These are phyloP conservation scores for Mercurialis annua DNA, from an alignment of 345 rosid species.

Conservation along the genomic window DNA sequence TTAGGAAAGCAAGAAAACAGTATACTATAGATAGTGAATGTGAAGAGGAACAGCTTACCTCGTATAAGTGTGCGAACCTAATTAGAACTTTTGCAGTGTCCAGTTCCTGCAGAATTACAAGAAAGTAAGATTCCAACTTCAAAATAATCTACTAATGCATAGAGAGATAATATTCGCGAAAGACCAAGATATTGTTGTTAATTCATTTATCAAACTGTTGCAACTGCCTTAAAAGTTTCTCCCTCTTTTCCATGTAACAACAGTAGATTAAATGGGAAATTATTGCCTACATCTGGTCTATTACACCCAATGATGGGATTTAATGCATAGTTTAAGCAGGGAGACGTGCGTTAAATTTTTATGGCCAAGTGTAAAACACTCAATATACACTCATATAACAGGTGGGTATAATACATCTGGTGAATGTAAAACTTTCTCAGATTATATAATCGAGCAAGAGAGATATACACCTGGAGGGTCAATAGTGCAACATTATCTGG, in stretches of 20 bases:
- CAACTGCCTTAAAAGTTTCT: neutral
- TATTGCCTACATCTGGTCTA: too few relatives aligned
- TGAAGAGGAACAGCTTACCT: constrained; percentile 40
- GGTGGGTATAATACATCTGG: too few relatives aligned
- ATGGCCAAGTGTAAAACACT: too few relatives aligned
- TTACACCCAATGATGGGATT: too few relatives aligned
- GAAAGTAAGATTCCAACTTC: constrained; percentile 1
- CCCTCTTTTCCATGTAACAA: neutral
- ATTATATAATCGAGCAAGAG: neutral
- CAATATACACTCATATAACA: too few relatives aligned
- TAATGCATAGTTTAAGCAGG: too few relatives aligned
- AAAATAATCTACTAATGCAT: neutral
- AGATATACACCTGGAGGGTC: constrained; percentile 71
- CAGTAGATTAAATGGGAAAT: too few relatives aligned
- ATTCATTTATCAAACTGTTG: neutral
- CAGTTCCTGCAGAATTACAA: constrained; percentile 50
- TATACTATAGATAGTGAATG: neutral
- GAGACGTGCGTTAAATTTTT: too few relatives aligned
- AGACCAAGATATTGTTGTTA: too few relatives aligned
- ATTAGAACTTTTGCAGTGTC: constrained; percentile 67
- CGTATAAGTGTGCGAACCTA: constrained; percentile 84
- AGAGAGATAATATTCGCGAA: too few relatives aligned
- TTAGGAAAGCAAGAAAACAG: neutral
- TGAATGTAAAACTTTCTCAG: too few relatives aligned
- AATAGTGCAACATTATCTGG: constrained; percentile 71